Evolutionary conservation across 169 alveolate species (phyloP).

Genomic region (Miamiensis avidus): DNA sequence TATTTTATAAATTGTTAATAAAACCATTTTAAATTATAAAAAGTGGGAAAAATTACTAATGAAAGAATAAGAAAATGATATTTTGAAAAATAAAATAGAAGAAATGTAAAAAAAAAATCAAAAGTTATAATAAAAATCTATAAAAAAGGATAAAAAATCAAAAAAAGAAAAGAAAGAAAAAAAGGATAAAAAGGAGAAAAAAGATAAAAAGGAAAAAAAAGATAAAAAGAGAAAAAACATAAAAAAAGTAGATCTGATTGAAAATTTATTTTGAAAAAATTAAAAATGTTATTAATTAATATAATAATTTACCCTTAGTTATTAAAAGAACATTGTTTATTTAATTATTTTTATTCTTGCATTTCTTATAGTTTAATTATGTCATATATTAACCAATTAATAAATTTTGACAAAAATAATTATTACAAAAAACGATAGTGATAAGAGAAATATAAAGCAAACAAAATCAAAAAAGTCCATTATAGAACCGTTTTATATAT

Average conservation of each 20-base stretch:
- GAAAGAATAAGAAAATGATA: conserved; percentile 25
- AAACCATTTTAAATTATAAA: not conserved
- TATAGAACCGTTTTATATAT: not conserved
- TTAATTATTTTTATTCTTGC: not conserved
- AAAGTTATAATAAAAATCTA: conserved; percentile 32
- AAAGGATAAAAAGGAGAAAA: conserved; percentile 28
- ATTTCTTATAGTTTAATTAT: too few species aligned
- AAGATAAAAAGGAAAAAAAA: conserved; percentile 13
- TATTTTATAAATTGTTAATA: not conserved
- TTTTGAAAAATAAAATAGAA: conserved; percentile 28
- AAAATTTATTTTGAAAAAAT: not conserved
- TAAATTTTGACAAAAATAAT: too few species aligned
- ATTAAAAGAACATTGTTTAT: not conserved
- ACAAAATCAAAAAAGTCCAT: not conserved
- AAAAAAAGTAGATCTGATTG: conserved; percentile 13
- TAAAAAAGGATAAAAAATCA: conserved; percentile 33
- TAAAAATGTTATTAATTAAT: not conserved
- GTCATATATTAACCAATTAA: not conserved
- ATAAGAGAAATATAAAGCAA: not conserved
- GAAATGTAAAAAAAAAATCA: conserved; percentile 28
- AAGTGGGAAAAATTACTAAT: conserved; percentile 46
- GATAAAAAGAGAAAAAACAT: conserved; percentile 24
- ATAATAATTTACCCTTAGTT: not conserved
- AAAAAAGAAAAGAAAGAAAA: conserved; percentile 37
- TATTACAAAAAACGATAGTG: not conserved